Evolutionary conservation across 768 basidiomycete genomes (phyloP).

Genomic region (Termitomyces sp.): DNA sequence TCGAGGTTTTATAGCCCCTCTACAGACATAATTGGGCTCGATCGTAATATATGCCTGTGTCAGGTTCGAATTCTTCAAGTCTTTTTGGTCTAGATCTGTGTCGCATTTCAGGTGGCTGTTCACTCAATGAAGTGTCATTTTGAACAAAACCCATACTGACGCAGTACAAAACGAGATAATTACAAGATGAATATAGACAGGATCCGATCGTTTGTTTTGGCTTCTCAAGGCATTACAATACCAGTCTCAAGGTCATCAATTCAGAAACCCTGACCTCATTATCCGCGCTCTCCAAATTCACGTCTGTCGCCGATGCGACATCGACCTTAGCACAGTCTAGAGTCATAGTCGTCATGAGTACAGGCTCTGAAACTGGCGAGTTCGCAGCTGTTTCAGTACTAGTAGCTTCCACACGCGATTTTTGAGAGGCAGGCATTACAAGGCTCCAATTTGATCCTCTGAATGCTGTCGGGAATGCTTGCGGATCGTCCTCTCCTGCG

Average conservation of each 20-base stretch:
- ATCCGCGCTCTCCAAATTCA: neutral
- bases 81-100: too few relatives aligned
- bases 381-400: neutral
- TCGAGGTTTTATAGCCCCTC: conserved; percentile 5
- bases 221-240: conserved; percentile 1
- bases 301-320: neutral
- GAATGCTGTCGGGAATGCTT: conserved; percentile 8
- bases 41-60: conserved; percentile 3
- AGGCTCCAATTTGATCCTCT: conserved; percentile 18
- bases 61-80: neutral
- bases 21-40: conserved; percentile 1
- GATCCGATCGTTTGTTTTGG: neutral
- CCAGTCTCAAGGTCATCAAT: conserved; percentile 18
- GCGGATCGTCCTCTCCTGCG: neutral
- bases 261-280: conserved; percentile 1
- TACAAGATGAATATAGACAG: neutral
- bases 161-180: conserved; percentile 1
- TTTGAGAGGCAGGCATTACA: conserved; percentile 8
- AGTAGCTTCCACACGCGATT: neutral
- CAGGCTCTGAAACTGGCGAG: conserved; percentile 11
- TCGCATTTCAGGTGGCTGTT: too few relatives aligned
- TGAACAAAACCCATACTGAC: neutral
- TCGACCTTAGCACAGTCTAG: neutral
- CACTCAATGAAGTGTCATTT: too few relatives aligned
- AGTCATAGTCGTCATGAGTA: conserved; percentile 5